Percentiles rank a stretch among this genome's conserved stretches.
These are phyloP conservation scores for Trichoderma sp. DNA, from an alignment of 2,329 filamentous ascomycete species.

Conservation along the genomic window DNA sequence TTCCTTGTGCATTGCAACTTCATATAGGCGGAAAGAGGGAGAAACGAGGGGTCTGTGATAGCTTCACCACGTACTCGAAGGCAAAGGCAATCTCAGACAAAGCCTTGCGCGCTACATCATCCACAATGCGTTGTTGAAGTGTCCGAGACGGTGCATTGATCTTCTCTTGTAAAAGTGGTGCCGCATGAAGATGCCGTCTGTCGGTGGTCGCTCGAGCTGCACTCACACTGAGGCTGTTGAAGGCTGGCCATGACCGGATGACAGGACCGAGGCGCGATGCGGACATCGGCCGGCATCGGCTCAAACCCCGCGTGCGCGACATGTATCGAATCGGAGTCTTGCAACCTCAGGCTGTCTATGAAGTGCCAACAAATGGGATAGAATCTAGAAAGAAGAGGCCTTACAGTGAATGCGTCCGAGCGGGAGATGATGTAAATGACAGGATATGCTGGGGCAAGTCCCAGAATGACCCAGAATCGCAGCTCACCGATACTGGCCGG, in stretches of 20 bases:
- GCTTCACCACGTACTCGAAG: constrained; percentile 40
- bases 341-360: too few relatives aligned
- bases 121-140: constrained; percentile 5
- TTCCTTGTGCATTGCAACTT: neutral
- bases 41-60: neutral
- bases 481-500: constrained; percentile 19
- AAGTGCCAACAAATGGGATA: neutral
- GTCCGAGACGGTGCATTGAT: neutral
- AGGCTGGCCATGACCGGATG: neutral
- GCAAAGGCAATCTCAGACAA: constrained; percentile 43
- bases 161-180: neutral
- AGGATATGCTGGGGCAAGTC: neutral
- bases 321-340: neutral
- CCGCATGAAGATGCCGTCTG: constrained; percentile 10
- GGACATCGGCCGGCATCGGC: constrained; percentile 17
- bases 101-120: constrained; percentile 33
- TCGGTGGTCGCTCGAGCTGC: neutral
- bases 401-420: neutral
- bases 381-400: neutral
- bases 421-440: neutral
- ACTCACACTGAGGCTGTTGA: neutral
- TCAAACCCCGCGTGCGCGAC: constrained; percentile 17
- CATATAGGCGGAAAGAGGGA: neutral
- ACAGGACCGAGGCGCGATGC: constrained; percentile 6
- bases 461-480: constrained; percentile 1